Base-by-base conservation (phyloP, 2,329 filamentous ascomycete species). In the Ophiostoma sp. region DNA sequence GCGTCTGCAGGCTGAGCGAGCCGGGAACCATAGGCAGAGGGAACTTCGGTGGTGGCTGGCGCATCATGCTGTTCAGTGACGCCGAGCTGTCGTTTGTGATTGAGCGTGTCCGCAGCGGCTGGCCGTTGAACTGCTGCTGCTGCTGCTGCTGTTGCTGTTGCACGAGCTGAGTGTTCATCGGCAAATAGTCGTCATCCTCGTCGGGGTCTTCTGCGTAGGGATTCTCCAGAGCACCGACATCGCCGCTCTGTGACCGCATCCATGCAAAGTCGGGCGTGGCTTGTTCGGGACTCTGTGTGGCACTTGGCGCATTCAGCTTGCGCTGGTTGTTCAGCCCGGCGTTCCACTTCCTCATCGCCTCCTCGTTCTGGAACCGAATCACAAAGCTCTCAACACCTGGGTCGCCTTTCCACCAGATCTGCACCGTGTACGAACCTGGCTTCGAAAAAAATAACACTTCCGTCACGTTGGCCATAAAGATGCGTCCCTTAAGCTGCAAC, bases 381-480 rank as follows among this genome's bases (percentile, higher is more conserved):
- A 94, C 89, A 79, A 99, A 98, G 77, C 96, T 97, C 78, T 99
- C 94, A 41, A 97, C 93, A 4, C 92, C 93, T 0, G 94, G 93
- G 74, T 98, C 94, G 44, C 94, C 94, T 80, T 95, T 98, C 95
- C 95, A 99, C 85, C 94, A 97, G 70, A 99, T 98, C 77, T 98
- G 94, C 72, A 97, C 92, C 1, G 92, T 94, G 78, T 98, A 97
- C 13, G 92, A 94, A 67, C 93, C 67, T 1, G 93, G 92, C 79
- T 94, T 97, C 67, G 90, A 89, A 72, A 95, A 84, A 23, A 91
- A 94, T 60, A 97, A 84, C n/a, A 97, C 90, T 78, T 97, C 93
- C 54, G 94, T 98, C 69, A 99, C 94, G 77, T 99, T 99, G 75
- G 94, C 93, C 94, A 99, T 98, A 81, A 97, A 98, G 76, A 99